These are phyloP conservation scores for Yarrowia sp. DNA, from an alignment of 805 yeast genomes.

Conservation along the genomic window DNA sequence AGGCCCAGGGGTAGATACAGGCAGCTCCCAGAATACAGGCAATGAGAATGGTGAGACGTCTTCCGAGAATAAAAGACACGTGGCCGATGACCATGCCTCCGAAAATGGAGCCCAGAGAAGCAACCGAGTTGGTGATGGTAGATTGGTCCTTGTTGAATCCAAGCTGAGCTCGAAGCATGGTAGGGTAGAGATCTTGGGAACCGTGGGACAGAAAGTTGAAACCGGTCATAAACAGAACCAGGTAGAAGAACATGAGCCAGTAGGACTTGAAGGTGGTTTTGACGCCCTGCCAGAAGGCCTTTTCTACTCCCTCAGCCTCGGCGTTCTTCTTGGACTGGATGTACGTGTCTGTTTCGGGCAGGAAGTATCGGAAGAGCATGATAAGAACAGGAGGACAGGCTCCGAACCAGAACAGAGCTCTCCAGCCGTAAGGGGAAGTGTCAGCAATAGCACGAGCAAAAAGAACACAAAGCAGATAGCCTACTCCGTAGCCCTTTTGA, in stretches of 20 bases:
- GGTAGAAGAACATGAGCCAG: slow-evolving; percentile 58
- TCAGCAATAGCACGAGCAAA: slow-evolving; percentile 58
- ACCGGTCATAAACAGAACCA: slow-evolving; percentile 60
- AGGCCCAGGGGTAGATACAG: slow-evolving; percentile 60
- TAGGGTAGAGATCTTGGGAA: slow-evolving; percentile 69
- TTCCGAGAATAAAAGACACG: slow-evolving; percentile 53
- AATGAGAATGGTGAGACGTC: slow-evolving; percentile 55
- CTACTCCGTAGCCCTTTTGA: slow-evolving; percentile 78
- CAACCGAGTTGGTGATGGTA: slow-evolving; percentile 60
- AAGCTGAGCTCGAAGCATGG: slow-evolving; percentile 54
- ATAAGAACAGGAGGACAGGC: slow-evolving; percentile 63
- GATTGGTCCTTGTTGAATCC: slow-evolving; percentile 45
- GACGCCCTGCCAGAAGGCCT: not conserved
- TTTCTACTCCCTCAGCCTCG: slow-evolving; percentile 2
- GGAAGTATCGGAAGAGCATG: slow-evolving; percentile 52
- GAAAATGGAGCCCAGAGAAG: slow-evolving; percentile 62
- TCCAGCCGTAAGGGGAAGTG: slow-evolving; percentile 56
- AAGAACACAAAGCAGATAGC: slow-evolving; percentile 60
- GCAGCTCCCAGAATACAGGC: slow-evolving; percentile 56
- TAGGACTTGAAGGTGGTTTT: slow-evolving; percentile 41
- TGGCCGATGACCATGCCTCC: slow-evolving; percentile 65
- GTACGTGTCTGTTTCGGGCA: slow-evolving; percentile 61
- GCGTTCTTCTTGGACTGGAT: slow-evolving; percentile 31
- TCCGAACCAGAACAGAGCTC: slow-evolving; percentile 69
- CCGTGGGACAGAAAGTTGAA: slow-evolving; percentile 71